Base-by-base conservation (phyloP, 2,329 filamentous ascomycete genomes). In the Beauveria brongniartii region DNA sequence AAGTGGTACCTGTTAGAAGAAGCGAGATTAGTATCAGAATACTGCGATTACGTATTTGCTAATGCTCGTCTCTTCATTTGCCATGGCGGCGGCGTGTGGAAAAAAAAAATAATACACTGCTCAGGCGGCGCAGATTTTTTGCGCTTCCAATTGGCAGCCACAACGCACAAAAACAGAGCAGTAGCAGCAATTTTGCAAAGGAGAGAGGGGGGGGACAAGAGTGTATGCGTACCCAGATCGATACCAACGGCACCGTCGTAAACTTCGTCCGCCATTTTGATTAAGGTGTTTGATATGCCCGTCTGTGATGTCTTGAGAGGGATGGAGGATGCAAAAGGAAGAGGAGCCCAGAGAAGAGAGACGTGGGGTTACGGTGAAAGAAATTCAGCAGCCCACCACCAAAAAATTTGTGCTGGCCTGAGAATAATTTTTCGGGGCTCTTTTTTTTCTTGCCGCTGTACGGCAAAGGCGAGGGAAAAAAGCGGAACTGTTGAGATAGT, bases 231-330 rank as follows among this genome's bases (percentile, higher is more conserved):
- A 96, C 93, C 94, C 82, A 99, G 86, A 88, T 99, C 94, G 83
- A 99, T 99, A 87, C 94, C 94, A 83, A 97, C 91, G 87, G 94
- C 94, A 90, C 94, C 94, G 78, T 99, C 94, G 80, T 97, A 99
- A 73, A 95, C 88, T 88, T 97, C 93, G 79, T 96, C 92, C 78
- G 91, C 88, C 93, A 97, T 97, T 76, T 81, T 91, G 72, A 70
- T 70, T 67, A 55, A 57, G 44, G 57, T 43, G 43, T 64, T 55
- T 54, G 59, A 57, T 53, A 52, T 63, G 54, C 53, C 59, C 47
- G 63, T 68, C 65, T 67, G 69, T 65, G 68, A 69, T 37, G 65
- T 69, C 67, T 63, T 67, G 66, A 62, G 63, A 65, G 67, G 63
- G 62, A 66, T 62, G 62, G 63, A 67, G 64, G 57, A 62, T 62